Conservation (phyloP, 202 grass and related monocot genomes). For the Elaeis oleifera region DNA sequence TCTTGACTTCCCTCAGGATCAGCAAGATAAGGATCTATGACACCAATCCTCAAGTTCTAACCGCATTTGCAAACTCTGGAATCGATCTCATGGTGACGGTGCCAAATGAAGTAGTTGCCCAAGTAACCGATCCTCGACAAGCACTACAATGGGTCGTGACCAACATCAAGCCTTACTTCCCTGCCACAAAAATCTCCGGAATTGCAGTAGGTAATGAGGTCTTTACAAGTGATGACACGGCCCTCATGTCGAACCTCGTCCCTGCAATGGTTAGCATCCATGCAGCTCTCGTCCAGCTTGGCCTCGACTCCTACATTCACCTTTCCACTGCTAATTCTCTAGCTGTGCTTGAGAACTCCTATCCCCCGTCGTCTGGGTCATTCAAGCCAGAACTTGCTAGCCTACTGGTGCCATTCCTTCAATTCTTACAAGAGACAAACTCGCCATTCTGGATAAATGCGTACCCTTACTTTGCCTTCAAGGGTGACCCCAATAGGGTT, state of each 20-base stretch:
- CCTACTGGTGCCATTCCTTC: conserved; percentile 52
- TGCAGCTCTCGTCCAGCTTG: conserved; percentile 54
- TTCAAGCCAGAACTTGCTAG: conserved; percentile 49
- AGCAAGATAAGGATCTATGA: conserved; percentile 86
- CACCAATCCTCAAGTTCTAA: conserved; percentile 70
- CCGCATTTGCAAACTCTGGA: conserved; percentile 52
- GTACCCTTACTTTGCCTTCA: conserved; percentile 91
- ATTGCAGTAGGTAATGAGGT: conserved; percentile 90
- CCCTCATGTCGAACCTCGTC: conserved; percentile 67
- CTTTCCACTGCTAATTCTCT: conserved; percentile 76
- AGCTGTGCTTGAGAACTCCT: conserved; percentile 69
- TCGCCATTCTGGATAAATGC: conserved; percentile 89
- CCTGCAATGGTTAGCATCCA: conserved; percentile 82
- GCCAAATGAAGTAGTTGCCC: conserved; percentile 57
- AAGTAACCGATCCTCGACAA: conserved; percentile 36
- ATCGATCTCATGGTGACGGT: conserved; percentile 85
- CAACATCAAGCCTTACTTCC: conserved; percentile 61
- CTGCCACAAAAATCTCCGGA: conserved; percentile 61
- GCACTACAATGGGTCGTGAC: conserved; percentile 59
- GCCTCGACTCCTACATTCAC: conserved; percentile 58
- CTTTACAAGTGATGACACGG: conserved; percentile 53
- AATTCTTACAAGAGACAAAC: conserved; percentile 55
- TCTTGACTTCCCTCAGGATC: conserved; percentile 55
- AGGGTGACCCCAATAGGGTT: conserved; percentile 44
- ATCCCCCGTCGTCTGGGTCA: conserved; percentile 70